These are phyloP conservation scores for Polygonum maritimum DNA, from an alignment of 148 eudicot species.

Conservation along the genomic window DNA sequence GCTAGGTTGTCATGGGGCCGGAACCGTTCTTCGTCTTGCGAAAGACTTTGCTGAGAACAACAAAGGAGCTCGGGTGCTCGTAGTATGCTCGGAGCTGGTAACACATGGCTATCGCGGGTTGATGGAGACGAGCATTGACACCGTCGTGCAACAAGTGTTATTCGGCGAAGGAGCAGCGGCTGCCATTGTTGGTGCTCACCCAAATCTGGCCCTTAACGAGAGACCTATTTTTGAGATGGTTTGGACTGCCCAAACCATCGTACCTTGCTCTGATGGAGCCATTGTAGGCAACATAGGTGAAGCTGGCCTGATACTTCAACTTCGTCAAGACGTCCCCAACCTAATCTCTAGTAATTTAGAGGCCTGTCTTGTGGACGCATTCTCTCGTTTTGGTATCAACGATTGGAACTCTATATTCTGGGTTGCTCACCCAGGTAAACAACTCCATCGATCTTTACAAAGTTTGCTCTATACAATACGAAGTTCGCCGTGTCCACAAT, in stretches of 20 bases:
- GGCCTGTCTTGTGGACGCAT: conserved; percentile 21
- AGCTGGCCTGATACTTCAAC: conserved; percentile 24
- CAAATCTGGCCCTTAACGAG: conserved; percentile 10
- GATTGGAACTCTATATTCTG: conserved; percentile 33
- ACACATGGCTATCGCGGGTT: conserved; percentile 27
- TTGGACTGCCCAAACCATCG: conserved; percentile 21
- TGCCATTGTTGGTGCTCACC: conserved; percentile 22
- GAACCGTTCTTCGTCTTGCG: conserved; percentile 29
- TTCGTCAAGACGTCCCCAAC: conserved; percentile 19
- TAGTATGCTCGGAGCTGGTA: conserved; percentile 23
- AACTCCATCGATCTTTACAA: too few species aligned
- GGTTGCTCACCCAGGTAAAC: conserved; percentile 29
- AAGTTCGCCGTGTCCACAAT: too few species aligned
- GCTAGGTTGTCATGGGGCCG: conserved; percentile 19
- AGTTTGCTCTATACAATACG: too few species aligned
- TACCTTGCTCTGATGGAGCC: conserved; percentile 28
- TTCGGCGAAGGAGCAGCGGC: conserved; percentile 35
- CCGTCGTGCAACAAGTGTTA: conserved; percentile 26
- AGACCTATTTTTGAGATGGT: conserved; percentile 18
- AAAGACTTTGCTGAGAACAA: conserved; percentile 35
- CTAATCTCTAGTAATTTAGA: conserved; percentile 24
- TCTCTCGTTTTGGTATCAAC: conserved; percentile 16
- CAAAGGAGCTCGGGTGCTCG: conserved; percentile 25
- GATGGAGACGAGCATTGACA: conserved; percentile 16
- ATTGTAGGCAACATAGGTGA: conserved; percentile 25